Percentiles rank a stretch among this genome's conserved stretches.
Evolutionary conservation across 805 yeast genomes (phyloP).

Genomic region (Lipomyces anomalus): DNA sequence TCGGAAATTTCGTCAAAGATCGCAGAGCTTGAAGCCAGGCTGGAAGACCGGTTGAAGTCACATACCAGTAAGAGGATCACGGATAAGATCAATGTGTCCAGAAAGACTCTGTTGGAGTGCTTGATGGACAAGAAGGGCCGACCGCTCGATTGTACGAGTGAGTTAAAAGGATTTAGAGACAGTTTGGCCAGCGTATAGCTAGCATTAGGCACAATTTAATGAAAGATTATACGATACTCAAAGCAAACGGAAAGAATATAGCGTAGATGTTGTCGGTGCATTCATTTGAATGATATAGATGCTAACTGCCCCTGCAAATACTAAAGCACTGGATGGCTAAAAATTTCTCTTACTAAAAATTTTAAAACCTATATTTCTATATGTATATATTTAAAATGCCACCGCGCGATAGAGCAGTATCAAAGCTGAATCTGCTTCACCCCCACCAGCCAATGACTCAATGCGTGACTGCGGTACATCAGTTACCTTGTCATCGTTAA

Average conservation of each 20-base stretch:
- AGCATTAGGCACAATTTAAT: background rate
- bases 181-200: constrained; percentile 37
- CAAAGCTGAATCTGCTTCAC: constrained; percentile 92
- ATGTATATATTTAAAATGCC: constrained; percentile 43
- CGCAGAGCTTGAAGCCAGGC: constrained; percentile 15
- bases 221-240: background rate
- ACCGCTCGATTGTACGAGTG: constrained; percentile 77
- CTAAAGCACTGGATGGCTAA: constrained; percentile 1
- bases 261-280: background rate
- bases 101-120: constrained; percentile 52
- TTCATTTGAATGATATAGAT: constrained; percentile 2
- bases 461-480: constrained; percentile 74
- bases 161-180: constrained; percentile 62
- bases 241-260: background rate
- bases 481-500: constrained; percentile 85
- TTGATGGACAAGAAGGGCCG: constrained; percentile 50
- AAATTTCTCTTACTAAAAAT: constrained; percentile 4
- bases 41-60: constrained; percentile 39
- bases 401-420: constrained; percentile 79
- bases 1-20: constrained; percentile 17
- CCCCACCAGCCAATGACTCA: constrained; percentile 90
- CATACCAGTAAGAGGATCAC: constrained; percentile 29
- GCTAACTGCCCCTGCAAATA: constrained; percentile 1
- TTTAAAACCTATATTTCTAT: constrained; percentile 10
- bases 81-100: constrained; percentile 24